A percentile compares a stretch with the other conserved stretches of the same genome.
These are phyloP conservation scores for Cercophora samala DNA, from an alignment of 495 filamentous ascomycete genomes.

Conservation along the genomic window DNA sequence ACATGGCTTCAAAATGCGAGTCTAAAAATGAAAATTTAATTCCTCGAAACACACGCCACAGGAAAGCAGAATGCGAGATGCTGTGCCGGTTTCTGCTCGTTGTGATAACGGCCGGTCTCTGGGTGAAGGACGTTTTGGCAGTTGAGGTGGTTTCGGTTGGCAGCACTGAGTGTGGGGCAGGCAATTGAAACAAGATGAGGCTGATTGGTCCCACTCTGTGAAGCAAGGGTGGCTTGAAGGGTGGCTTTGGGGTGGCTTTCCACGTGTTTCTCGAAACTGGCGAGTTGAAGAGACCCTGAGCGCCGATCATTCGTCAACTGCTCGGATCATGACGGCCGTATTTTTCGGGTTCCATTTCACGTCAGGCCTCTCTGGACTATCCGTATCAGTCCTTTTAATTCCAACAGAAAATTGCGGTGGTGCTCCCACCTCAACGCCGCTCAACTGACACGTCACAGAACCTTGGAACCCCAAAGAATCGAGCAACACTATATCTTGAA, in stretches of 20 bases:
- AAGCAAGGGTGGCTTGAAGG: neutral
- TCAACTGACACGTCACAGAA: neutral
- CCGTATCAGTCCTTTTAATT: neutral
- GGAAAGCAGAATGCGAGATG: neutral
- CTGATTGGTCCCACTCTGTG: neutral
- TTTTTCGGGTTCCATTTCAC: neutral
- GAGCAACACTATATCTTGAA: neutral
- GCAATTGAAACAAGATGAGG: neutral
- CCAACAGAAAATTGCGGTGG: neutral
- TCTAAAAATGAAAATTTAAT: neutral
- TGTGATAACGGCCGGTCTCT: neutral
- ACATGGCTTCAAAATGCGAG: neutral
- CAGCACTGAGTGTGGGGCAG: neutral
- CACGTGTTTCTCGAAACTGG: neutral
- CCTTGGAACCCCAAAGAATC: neutral
- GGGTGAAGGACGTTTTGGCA: neutral
- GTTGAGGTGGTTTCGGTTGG: slow-evolving; percentile 2
- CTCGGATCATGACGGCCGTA: neutral
- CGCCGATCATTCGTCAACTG: neutral
- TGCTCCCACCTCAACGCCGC: neutral
- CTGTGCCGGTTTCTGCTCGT: slow-evolving; percentile 5
- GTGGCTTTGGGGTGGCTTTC: slow-evolving; percentile 3
- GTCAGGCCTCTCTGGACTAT: neutral
- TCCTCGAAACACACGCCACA: neutral
- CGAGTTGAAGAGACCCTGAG: neutral